A percentile compares a stretch with the other conserved stretches of the same genome.
Conservation (phyloP, 768 basidiomycete genomes). For the Suillus placidus region DNA sequence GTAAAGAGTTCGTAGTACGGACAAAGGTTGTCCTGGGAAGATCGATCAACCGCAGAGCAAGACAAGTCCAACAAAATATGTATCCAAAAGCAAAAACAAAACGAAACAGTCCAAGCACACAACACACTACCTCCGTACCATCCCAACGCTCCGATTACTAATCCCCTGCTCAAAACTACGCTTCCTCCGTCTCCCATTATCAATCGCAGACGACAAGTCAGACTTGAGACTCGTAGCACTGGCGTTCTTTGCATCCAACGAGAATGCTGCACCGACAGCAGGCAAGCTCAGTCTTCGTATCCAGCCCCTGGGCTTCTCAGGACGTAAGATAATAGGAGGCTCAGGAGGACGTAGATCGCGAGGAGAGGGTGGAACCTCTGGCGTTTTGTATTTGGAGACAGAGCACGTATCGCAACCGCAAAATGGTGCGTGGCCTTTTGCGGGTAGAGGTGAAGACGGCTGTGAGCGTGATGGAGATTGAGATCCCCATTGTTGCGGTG, state of each 20-base stretch:
- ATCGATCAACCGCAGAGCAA: no score
- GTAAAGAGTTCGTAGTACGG: no score
- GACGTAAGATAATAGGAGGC: conserved; percentile 47
- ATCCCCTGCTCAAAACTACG: conserved; percentile 38
- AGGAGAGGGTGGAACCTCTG: conserved; percentile 28
- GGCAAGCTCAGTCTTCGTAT: conserved; percentile 81
- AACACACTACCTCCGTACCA: conserved; percentile 44
- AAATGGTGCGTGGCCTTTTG: conserved; percentile 55
- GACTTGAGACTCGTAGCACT: conserved; percentile 44
- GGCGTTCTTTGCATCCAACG: conserved; percentile 55
- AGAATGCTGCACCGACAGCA: conserved; percentile 59
- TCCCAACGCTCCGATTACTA: conserved; percentile 55
- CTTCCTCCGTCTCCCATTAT: conserved; percentile 51
- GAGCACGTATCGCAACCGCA: conserved; percentile 73
- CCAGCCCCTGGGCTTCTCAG: conserved; percentile 71
- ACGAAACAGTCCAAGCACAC: background rate
- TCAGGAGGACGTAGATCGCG: conserved; percentile 45
- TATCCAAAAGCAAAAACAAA: background rate
- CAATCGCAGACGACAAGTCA: conserved; percentile 39
- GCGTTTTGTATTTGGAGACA: conserved; percentile 51
- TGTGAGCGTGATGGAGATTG: conserved; percentile 35
- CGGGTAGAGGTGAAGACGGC: conserved; percentile 25
- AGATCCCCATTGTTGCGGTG: conserved; percentile 23
- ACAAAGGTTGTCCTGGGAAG: no score
- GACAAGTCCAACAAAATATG: background rate